Evolutionary conservation across 2,329 filamentous ascomycete genomes (phyloP).

Genomic region (Fusarium coffeatum): DNA sequence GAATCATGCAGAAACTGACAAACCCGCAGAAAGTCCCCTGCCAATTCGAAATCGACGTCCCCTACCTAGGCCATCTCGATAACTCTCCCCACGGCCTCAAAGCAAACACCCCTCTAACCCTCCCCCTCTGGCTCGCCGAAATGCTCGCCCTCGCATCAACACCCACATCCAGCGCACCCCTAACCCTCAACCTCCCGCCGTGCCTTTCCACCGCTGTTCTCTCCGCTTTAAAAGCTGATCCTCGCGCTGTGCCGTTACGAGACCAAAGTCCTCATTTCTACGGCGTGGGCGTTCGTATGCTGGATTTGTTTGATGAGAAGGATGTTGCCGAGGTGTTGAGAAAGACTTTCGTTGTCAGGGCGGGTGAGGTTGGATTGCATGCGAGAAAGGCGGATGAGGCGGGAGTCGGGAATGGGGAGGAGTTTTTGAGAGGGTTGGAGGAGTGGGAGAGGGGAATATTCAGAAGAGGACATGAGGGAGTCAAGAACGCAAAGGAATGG

Average conservation of each 20-base stretch:
- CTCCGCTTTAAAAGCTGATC: conserved; percentile 91
- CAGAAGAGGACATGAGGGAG: conserved; percentile 77
- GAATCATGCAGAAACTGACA: conserved; percentile 1
- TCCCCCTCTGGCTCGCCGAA: conserved; percentile 94
- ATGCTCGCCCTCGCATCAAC: conserved; percentile 82
- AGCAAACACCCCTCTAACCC: conserved; percentile 79
- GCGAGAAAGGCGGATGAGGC: conserved; percentile 82
- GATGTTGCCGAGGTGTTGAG: conserved; percentile 80
- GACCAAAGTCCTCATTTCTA: conserved; percentile 90
- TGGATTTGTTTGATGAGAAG: conserved; percentile 88
- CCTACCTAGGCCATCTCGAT: conserved; percentile 88
- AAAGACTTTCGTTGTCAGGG: conserved; percentile 83
- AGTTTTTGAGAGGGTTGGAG: conserved; percentile 89
- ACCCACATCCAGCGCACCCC: conserved; percentile 66
- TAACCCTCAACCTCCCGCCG: conserved; percentile 83
- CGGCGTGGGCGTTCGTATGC: conserved; percentile 82
- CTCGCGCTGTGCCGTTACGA: conserved; percentile 84
- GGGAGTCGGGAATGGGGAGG: conserved; percentile 70
- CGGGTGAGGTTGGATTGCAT: conserved; percentile 86
- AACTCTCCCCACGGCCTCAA: conserved; percentile 83
- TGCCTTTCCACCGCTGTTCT: conserved; percentile 83
- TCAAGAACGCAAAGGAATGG: conserved; percentile 77
- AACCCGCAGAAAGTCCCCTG: conserved; percentile 87
- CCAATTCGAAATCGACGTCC: conserved; percentile 91
- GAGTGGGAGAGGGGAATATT: conserved; percentile 88